Evolutionary conservation across 345 rosid species (phyloP), one percentile per base, ranked within the genome.

Genomic region (Eucalyptus cladocalyx): DNA sequence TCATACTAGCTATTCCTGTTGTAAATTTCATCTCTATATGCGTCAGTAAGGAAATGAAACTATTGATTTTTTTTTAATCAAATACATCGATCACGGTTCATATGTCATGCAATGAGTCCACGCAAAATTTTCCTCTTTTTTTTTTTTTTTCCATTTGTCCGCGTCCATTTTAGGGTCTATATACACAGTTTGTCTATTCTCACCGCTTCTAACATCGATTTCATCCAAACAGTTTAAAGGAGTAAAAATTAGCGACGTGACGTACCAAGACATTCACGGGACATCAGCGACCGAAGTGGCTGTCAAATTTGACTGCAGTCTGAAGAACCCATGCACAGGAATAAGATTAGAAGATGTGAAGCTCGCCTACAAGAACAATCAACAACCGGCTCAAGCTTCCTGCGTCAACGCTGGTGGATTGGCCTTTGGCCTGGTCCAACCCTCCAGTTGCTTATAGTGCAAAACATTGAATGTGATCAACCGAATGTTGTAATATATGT

Each of bases 261-360:
- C 94, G 11, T 96, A 94, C 88, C 80, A 92, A 62, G 92, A 95
- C 86, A 95, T 96, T 42, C 94, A 91, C 1, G 99, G 99, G 65
- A 94, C 95, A 24, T 97, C 98, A 3, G 95, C 92, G 11, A 94
- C 94, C 0, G 88, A 92, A 87, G 94, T 95, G 15, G 99, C 96
- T 13, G 91, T 94, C 91, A 92, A 86, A 87, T 94, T 97, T 32
- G 96, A 96, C 87, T 97, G 99, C 43, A 97, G 99, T 90, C 86
- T 88, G 8, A 87, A 69, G 69, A 19, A 90, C n/a, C 97, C 97
- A 26, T 97, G 98, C 92, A 87, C 92, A 3, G 93, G 91, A 18
- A 95, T 97, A 80, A 91, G 19, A 56, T 56, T 97, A 91, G 65
- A 92, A 1, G 91, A 96, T 32, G 95, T 96, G 28, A 93, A 92